These are phyloP conservation scores for Protoeuglena noctilucae DNA, from an alignment of 139 green algal species.

Conservation along the genomic window DNA sequence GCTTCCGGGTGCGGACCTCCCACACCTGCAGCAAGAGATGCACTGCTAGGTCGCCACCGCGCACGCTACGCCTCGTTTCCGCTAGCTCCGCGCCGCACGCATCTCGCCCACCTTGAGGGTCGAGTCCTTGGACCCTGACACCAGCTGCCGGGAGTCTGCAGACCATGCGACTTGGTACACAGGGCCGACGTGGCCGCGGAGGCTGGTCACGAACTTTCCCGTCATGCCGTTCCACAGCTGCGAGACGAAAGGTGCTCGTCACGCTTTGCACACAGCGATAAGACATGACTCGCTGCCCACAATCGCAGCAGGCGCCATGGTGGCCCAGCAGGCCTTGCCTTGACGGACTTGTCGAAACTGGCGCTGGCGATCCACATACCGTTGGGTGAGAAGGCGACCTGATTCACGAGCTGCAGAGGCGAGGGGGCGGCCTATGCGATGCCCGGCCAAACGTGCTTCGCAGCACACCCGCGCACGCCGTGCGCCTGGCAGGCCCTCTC, in stretches of 20 bases:
- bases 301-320: too few species aligned
- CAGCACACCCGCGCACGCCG: too few species aligned
- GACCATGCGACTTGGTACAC: slow-evolving; percentile 92
- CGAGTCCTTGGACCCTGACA: slow-evolving; percentile 84
- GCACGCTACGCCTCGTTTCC: background rate
- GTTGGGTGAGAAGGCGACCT: slow-evolving; percentile 87
- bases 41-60: background rate
- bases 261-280: too few species aligned
- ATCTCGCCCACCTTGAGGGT: slow-evolving; percentile 73
- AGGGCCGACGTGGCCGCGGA: slow-evolving; percentile 82
- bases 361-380: slow-evolving; percentile 75
- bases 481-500: too few species aligned
- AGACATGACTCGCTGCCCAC: too few species aligned
- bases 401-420: too few species aligned
- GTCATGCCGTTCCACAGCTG: slow-evolving; percentile 91
- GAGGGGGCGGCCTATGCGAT: too few species aligned
- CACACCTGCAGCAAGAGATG: slow-evolving; percentile 43
- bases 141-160: slow-evolving; percentile 72
- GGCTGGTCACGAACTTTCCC: slow-evolving; percentile 74
- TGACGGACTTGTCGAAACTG: slow-evolving; percentile 92
- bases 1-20: slow-evolving; percentile 71
- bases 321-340: too few species aligned
- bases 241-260: too few species aligned
- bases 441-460: too few species aligned
- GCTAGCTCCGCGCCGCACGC: background rate